phyloP scores from a whole-genome alignment of 1,139 yeast species.

The Meyerozyma elateridarum region DNA sequence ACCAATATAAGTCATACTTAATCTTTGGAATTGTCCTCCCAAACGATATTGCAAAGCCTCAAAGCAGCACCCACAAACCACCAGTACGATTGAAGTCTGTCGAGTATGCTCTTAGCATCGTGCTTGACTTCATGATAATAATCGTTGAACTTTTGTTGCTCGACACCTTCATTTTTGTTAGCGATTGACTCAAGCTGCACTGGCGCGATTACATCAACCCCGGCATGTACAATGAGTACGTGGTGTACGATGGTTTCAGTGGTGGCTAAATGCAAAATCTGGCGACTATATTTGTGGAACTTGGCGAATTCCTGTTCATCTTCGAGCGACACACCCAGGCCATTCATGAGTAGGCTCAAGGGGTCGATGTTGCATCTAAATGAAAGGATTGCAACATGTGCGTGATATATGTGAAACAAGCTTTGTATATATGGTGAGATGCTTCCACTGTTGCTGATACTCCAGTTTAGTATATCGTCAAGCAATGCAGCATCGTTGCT shows the following conservation, averaged over 20 bases:
- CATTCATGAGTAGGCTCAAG: not conserved
- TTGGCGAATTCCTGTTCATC: slow-evolving; percentile 3
- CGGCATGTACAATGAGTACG: slow-evolving; percentile 19
- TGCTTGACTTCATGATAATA: slow-evolving; percentile 4
- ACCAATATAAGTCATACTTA: too few relatives aligned
- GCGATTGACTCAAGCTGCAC: slow-evolving; percentile 18
- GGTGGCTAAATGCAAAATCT: slow-evolving; percentile 8
- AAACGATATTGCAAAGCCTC: not conserved
- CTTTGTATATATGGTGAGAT: slow-evolving; percentile 1
- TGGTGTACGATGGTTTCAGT: slow-evolving; percentile 14
- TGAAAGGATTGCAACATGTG: slow-evolving; percentile 18
- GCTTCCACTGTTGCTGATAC: not conserved
- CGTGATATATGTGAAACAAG: slow-evolving; percentile 11
- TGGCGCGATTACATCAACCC: slow-evolving; percentile 22
- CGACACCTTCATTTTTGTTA: slow-evolving; percentile 3
- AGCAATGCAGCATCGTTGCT: slow-evolving; percentile 13
- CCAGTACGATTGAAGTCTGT: slow-evolving; percentile 15
- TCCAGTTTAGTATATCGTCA: slow-evolving; percentile 11
- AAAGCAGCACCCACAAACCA: slow-evolving; percentile 14
- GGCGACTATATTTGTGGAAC: slow-evolving; percentile 9
- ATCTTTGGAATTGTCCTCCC: too few relatives aligned
- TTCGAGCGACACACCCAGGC: slow-evolving; percentile 13
- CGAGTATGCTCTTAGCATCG: slow-evolving; percentile 7
- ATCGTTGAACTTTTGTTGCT: not conserved
- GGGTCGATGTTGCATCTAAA: slow-evolving; percentile 23